Base-by-base conservation (phyloP, 2,329 filamentous ascomycete genomes). In the Daldinia eschscholtzii region DNA sequence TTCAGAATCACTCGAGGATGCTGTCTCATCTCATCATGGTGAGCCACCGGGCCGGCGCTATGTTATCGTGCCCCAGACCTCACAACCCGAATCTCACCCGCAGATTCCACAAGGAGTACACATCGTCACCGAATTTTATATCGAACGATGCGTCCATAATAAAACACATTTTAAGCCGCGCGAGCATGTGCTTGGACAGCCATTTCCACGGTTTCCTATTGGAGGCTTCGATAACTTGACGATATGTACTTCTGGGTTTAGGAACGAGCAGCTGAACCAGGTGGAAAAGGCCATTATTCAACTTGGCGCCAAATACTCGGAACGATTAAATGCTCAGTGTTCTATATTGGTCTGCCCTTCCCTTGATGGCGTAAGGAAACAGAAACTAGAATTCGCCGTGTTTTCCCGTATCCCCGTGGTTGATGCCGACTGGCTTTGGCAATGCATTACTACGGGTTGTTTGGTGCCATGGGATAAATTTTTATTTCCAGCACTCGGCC, bases 101-200 rank as follows among this genome's bases (percentile, higher is more conserved):
- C 33, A 50, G 1, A 70, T 80, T 3, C 79, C 79, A 4, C 78
- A 81, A 53, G 82, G 79, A 30, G 76, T 87, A 6, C 77, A 84
- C 57, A 78, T 87, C 44, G 89, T 97, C 35, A 98, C 94, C 10
- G 94, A 97, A 77, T 97, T 96, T 85, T 99, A 95, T 87, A 86
- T 99, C 59, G 96, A 99, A 81, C 89, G 89, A 55, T 98, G 95
- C 78, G 83, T 99, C 42, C 90, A 94, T 77, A 88, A 88, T 70
- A 96, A 93, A 79, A 83, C 81, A 28, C 87, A 95, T 73, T 84
- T 93, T 53, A 83, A 91, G 33, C 93, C 94, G 4, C 82, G 84
- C 58, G 84, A 88, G 4, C 89, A 96, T 77, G 85, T 92, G 44
- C 86, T 97, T 26, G 94, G 93, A 65, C 89, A 88, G 6, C 94